phyloP scores from a whole-genome alignment of 1,284 basidiomycete genomes.

The Limonomyces culmigenus region DNA sequence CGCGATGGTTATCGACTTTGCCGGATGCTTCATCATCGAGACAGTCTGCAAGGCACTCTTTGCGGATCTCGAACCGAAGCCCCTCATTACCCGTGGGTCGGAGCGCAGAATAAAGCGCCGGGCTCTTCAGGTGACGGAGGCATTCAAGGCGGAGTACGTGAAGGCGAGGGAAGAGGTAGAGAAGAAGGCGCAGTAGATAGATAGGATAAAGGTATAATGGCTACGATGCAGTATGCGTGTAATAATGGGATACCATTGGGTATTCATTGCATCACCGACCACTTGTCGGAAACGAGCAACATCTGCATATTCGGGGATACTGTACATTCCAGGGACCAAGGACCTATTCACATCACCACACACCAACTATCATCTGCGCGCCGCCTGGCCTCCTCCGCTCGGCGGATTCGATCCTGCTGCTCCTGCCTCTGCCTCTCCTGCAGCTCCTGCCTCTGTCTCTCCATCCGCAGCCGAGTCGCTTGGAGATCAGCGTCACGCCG shows the following conservation, averaged over 20 bases:
- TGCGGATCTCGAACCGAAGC: slow-evolving; percentile 76
- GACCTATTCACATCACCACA: no score
- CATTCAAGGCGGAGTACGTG: background rate
- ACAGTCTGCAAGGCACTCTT: slow-evolving; percentile 73
- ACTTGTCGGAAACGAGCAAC: background rate
- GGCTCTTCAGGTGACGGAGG: slow-evolving; percentile 6
- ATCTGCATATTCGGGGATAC: background rate
- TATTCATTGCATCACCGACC: background rate
- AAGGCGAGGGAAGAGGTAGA: background rate
- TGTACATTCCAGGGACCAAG: no score
- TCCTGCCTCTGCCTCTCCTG: no score
- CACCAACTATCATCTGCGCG: no score
- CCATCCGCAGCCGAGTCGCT: no score
- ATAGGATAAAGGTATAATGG: background rate
- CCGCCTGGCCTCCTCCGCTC: no score
- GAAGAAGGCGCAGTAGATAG: background rate
- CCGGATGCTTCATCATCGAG: slow-evolving; percentile 78
- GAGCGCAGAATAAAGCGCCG: slow-evolving; percentile 44
- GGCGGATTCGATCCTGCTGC: no score
- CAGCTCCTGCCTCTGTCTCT: no score
- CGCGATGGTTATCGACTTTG: slow-evolving; percentile 81
- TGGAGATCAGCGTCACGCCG: no score
- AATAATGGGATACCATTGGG: background rate
- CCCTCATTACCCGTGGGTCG: slow-evolving; percentile 70
- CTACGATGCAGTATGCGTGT: background rate